Evolutionary conservation across 441 rosid species (phyloP).

Genomic region (Flueggea neowawraea): DNA sequence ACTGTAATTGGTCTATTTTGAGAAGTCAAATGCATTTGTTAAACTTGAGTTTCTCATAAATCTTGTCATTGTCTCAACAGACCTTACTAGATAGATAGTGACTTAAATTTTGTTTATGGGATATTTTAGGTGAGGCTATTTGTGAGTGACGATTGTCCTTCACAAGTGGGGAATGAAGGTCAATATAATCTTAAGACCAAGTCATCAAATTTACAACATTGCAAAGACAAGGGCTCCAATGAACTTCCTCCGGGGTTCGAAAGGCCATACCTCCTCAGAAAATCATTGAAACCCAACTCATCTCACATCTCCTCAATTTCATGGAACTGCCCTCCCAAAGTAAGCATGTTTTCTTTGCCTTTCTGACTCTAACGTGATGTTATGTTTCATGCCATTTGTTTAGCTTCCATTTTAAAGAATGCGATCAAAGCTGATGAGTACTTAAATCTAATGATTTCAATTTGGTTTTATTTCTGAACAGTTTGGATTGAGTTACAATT

Average conservation of each 20-base stretch:
- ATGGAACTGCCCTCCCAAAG: slow-evolving; percentile 64
- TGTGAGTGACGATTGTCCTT: slow-evolving; percentile 41
- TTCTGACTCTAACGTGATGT: neutral
- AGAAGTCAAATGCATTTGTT: too few species aligned
- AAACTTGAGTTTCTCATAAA: too few species aligned
- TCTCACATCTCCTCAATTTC: too few species aligned
- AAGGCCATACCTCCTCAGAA: too few species aligned
- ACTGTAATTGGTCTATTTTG: too few species aligned
- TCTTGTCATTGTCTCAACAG: too few species aligned
- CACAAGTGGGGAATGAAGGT: slow-evolving; percentile 31
- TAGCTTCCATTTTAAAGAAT: neutral
- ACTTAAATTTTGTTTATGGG: slow-evolving; percentile 5
- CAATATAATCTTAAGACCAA: slow-evolving; percentile 16
- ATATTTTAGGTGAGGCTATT: slow-evolving; percentile 42
- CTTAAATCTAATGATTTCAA: neutral
- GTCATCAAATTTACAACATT: slow-evolving; percentile 11
- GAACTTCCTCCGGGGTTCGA: slow-evolving; percentile 47
- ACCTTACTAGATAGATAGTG: too few species aligned
- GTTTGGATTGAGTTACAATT: slow-evolving; percentile 41
- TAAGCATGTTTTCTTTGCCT: slow-evolving; percentile 17
- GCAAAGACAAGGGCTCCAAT: slow-evolving; percentile 4
- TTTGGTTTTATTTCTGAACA: slow-evolving; percentile 18
- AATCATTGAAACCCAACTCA: too few species aligned
- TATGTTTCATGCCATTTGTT: neutral
- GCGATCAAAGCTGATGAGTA: neutral